phyloP scores from a whole-genome alignment of 371 early-diverging fungal genomes.

The Mortierella sp. region DNA sequence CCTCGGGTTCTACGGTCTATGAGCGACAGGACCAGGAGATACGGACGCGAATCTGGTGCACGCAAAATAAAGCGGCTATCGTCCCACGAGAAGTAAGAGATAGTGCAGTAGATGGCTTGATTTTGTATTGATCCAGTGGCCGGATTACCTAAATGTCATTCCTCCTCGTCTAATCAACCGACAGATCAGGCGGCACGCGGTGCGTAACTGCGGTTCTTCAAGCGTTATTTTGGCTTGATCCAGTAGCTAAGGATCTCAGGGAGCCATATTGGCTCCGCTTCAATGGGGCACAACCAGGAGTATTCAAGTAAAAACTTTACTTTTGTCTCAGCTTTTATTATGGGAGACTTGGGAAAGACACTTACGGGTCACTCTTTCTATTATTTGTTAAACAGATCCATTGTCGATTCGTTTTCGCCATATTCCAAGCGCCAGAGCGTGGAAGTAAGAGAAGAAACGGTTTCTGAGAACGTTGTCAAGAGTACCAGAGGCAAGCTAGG shows the following conservation, averaged over 20 bases:
- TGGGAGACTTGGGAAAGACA: not conserved
- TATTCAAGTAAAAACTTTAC: slow-evolving; percentile 25
- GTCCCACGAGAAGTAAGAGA: slow-evolving; percentile 5
- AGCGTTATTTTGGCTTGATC: slow-evolving; percentile 28
- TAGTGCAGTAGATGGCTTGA: not conserved
- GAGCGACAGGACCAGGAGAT: slow-evolving; percentile 27
- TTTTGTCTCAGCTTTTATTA: not conserved
- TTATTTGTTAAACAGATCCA: slow-evolving; percentile 9
- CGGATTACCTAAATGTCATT: not conserved
- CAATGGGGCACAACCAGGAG: slow-evolving; percentile 4
- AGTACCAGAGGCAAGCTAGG: slow-evolving; percentile 28
- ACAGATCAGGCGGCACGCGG: slow-evolving; percentile 12
- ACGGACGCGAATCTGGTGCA: slow-evolving; percentile 26
- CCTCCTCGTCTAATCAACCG: not conserved
- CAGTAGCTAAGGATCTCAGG: slow-evolving; percentile 19
- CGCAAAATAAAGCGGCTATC: slow-evolving; percentile 11
- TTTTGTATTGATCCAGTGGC: too few relatives aligned
- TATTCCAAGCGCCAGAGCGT: slow-evolving; percentile 4
- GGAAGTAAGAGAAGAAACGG: slow-evolving; percentile 18
- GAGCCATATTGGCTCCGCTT: slow-evolving; percentile 18
- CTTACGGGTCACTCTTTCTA: not conserved
- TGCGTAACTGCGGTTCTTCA: slow-evolving; percentile 36
- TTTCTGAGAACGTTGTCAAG: slow-evolving; percentile 29
- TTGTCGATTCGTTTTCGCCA: slow-evolving; percentile 17
- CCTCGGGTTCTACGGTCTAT: slow-evolving; percentile 21